These are phyloP conservation scores for Babesia bigemina DNA, from an alignment of 169 alveolate genomes.

Conservation along the genomic window DNA sequence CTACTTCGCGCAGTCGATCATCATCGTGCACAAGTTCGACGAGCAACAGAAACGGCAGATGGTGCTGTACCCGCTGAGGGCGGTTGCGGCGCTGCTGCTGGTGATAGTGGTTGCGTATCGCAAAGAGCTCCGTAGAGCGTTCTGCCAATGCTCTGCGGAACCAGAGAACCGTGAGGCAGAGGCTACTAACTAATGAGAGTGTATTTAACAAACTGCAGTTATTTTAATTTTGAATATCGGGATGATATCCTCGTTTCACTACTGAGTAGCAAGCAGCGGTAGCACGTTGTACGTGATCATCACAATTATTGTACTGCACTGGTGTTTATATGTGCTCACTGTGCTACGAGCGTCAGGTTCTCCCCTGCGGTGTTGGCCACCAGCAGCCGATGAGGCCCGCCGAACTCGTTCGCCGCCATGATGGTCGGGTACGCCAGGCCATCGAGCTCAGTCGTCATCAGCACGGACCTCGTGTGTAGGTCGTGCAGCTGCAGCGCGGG, in stretches of 20 bases:
- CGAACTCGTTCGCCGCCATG: constrained; percentile 40
- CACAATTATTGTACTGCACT: no score
- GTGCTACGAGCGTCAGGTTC: not conserved
- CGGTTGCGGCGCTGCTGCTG: constrained; percentile 39
- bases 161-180: not conserved
- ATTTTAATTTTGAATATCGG: no score
- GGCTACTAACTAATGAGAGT: not conserved
- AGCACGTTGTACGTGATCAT: no score
- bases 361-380: constrained; percentile 36
- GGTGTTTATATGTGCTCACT: not conserved
- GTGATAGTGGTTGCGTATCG: constrained; percentile 33
- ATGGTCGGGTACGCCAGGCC: constrained; percentile 44
- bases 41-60: constrained; percentile 26
- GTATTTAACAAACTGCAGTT: no score
- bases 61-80: constrained; percentile 51
- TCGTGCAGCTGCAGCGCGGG: constrained; percentile 38
- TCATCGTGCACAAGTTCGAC: constrained; percentile 63
- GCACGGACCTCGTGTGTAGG: constrained; percentile 18
- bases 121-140: constrained; percentile 22
- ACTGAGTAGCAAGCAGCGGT: no score
- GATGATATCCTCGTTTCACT: no score
- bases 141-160: constrained; percentile 8
- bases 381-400: constrained; percentile 23
- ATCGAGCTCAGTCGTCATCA: constrained; percentile 14
- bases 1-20: constrained; percentile 81